Evolutionary conservation across 495 filamentous ascomycete species (phyloP).

Genomic region (Xylaria nigripes): DNA sequence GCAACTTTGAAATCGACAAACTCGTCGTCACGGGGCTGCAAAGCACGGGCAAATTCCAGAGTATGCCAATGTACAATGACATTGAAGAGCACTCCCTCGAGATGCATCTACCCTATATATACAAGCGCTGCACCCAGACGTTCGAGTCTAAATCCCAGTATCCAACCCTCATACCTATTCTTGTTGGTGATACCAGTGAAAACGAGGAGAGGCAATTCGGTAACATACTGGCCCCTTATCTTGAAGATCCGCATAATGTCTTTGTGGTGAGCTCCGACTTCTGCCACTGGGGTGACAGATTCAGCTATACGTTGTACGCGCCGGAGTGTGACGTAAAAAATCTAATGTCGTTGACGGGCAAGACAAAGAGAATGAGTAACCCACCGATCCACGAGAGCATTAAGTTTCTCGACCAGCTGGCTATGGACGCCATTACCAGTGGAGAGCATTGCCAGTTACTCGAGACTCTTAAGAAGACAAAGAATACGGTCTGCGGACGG

Average conservation of each 20-base stretch:
- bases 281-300: constrained; percentile 89
- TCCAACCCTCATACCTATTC: constrained; percentile 74
- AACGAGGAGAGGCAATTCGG: constrained; percentile 63
- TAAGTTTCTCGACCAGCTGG: constrained; percentile 64
- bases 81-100: constrained; percentile 91
- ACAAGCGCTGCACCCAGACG: constrained; percentile 64
- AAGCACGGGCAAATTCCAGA: constrained; percentile 57
- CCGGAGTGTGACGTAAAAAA: constrained; percentile 35
- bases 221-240: constrained; percentile 63
- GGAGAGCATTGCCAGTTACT: constrained; percentile 64
- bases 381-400: constrained; percentile 82
- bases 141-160: constrained; percentile 44
- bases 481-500: constrained; percentile 89
- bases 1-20: constrained; percentile 66
- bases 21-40: constrained; percentile 56
- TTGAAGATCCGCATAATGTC: constrained; percentile 64
- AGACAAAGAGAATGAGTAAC: constrained; percentile 26
- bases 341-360: constrained; percentile 15
- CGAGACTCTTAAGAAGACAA: constrained; percentile 57
- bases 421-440: constrained; percentile 74
- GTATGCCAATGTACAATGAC: constrained; percentile 62
- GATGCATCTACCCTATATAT: constrained; percentile 92
- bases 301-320: constrained; percentile 77
- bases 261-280: constrained; percentile 94
- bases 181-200: constrained; percentile 69